Conservation (phyloP, 371 early-diverging fungal species). For the Mucor plumbeus region DNA sequence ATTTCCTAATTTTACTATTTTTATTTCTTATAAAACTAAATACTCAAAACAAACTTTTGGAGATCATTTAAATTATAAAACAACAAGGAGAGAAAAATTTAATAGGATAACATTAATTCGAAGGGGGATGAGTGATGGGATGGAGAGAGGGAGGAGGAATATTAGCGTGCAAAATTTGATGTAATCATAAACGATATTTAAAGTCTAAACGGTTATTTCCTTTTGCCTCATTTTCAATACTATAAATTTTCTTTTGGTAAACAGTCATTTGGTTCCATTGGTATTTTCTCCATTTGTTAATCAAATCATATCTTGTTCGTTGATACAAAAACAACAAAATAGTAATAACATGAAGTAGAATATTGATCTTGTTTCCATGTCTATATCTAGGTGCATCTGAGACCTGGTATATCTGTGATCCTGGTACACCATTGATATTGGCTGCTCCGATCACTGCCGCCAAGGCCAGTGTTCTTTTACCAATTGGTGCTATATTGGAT, state of each 20-base stretch:
- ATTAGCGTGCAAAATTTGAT: background rate
- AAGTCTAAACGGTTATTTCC: conserved; percentile 29
- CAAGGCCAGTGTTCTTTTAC: conserved; percentile 31
- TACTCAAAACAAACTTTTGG: background rate
- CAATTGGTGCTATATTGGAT: conserved; percentile 29
- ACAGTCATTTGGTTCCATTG: conserved; percentile 40
- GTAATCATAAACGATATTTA: background rate
- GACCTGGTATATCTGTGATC: conserved; percentile 30
- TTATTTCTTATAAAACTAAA: too few species aligned
- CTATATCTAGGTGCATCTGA: conserved; percentile 47
- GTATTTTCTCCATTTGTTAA: conserved; percentile 35
- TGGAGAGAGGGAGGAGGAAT: too few species aligned
- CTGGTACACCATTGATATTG: conserved; percentile 33
- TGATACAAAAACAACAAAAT: conserved; percentile 29
- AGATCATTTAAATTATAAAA: background rate
- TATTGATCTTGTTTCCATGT: conserved; percentile 44
- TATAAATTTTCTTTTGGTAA: conserved; percentile 32
- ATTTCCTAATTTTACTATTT: too few species aligned
- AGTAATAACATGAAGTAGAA: conserved; percentile 24
- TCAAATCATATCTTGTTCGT: conserved; percentile 34
- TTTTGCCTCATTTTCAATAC: conserved; percentile 29
- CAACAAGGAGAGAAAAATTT: background rate
- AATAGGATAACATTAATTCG: background rate
- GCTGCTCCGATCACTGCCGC: conserved; percentile 37
- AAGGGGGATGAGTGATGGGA: too few species aligned